phyloP scores from a whole-genome alignment of 495 filamentous ascomycete genomes.

The Tuber brumale region DNA sequence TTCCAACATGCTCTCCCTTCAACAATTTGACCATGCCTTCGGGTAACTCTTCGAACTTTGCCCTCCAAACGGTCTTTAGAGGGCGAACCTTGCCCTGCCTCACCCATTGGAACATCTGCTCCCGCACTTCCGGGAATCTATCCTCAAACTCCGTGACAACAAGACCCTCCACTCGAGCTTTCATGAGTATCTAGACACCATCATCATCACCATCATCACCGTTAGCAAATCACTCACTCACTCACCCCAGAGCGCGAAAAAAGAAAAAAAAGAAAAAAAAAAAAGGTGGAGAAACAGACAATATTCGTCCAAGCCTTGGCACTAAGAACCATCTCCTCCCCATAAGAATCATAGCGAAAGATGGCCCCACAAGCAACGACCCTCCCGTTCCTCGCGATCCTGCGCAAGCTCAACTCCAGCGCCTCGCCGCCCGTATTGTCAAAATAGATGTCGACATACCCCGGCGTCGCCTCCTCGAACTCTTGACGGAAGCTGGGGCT shows the following conservation, averaged over 20 bases:
- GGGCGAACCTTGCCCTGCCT: conserved; percentile 52
- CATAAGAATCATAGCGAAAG: conserved; percentile 47
- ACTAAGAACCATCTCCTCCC: conserved; percentile 41
- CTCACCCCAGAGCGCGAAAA: neutral
- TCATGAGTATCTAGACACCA: conserved; percentile 44
- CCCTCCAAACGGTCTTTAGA: conserved; percentile 54
- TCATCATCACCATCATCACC: neutral
- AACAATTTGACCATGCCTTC: conserved; percentile 50
- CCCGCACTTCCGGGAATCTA: conserved; percentile 44
- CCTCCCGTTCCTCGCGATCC: conserved; percentile 52
- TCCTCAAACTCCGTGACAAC: conserved; percentile 52
- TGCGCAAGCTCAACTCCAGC: conserved; percentile 54
- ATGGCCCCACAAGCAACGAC: conserved; percentile 59
- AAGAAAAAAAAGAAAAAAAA: neutral
- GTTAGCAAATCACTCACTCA: neutral
- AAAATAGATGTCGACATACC: conserved; percentile 61
- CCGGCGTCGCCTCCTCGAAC: conserved; percentile 55
- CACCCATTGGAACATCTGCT: conserved; percentile 51
- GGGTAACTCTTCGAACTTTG: conserved; percentile 50
- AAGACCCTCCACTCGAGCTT: conserved; percentile 57
- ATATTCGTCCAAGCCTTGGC: conserved; percentile 51
- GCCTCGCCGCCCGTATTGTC: conserved; percentile 68
- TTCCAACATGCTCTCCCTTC: conserved; percentile 53
- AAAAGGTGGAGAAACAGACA: neutral
- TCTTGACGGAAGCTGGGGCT: conserved; percentile 51